Evolutionary conservation across 2,329 filamentous ascomycete species (phyloP), one percentile per base, ranked within the genome.

Genomic region (Claviceps sp.): DNA sequence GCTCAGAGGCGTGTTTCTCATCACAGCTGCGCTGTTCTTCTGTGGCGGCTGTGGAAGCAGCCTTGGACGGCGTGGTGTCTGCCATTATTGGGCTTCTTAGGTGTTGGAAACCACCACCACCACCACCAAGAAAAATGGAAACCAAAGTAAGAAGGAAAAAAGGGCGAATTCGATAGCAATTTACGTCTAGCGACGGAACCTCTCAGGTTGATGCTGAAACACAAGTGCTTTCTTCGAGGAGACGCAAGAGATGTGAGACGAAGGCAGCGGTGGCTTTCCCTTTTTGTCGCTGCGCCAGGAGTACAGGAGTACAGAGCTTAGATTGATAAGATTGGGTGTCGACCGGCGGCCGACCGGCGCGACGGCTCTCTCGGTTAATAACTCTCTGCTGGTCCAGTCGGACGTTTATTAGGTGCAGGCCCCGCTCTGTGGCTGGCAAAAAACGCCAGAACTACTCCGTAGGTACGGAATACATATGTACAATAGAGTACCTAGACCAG

Each of bases 291-390:
- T 14, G 9, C 42, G 20, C 20, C 30, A 16, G 13, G 24, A 26
- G 24, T 26, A 26, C 5, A 7, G 24, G 24, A 26, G 24, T 26
- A 26, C 24, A 26, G 24, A 37, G 18, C 48, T 44, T 30, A 30
- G 48, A 50, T 50, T 50, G 48, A 50, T 50, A 43, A 50, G 48
- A 50, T 50, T 30, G 26, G 26, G 26, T 30, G 26, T 30, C 7
- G 18, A 41, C 18, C 16, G 38, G 38, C 38, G 16, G n/a, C 38
- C n/a, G 38, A 41, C 38, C 38, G 38, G 38, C 38, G 7, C n/a
- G 40, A 42, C 40, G n/a, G 40, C 40, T 42, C 18, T 42, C 40
- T 42, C 18, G 40, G 40, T 42, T 30, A 30, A 30, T n/a, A n/a
- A n/a, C n/a, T n/a, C 26, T 30, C 8, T 30, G 26, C 26, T 30